Evolutionary conservation across 2,329 filamentous ascomycete genomes (phyloP).

Genomic region (Aspergillus costaricaensis): DNA sequence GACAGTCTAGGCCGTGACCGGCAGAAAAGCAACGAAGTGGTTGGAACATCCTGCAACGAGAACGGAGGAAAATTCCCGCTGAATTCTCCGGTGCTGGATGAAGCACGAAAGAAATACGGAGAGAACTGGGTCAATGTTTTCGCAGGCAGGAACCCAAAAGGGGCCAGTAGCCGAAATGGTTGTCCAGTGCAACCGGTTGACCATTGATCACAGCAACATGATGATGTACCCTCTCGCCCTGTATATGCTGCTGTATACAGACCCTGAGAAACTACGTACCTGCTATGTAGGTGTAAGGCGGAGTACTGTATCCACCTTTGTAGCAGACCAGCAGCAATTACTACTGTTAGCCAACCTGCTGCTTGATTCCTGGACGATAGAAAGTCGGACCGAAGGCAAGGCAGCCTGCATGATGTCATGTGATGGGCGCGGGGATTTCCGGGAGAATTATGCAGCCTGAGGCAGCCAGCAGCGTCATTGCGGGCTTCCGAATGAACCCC

Average conservation of each 20-base stretch:
- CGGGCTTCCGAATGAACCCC: slow-evolving; percentile 14
- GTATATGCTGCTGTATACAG: neutral
- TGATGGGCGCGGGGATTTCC: slow-evolving; percentile 28
- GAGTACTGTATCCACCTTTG: neutral
- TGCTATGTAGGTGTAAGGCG: neutral
- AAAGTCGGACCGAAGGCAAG: slow-evolving; percentile 5
- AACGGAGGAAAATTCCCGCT: slow-evolving; percentile 21
- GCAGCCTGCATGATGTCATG: slow-evolving; percentile 26
- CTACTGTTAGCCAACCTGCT: neutral
- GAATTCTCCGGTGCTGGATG: slow-evolving; percentile 22
- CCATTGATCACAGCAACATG: neutral
- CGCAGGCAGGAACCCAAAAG: neutral
- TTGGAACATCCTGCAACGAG: slow-evolving; percentile 17
- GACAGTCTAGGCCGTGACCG: slow-evolving; percentile 13
- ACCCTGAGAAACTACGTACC: neutral
- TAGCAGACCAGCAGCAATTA: neutral
- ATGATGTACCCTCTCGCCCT: neutral
- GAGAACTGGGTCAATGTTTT: slow-evolving; percentile 20
- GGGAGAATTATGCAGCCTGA: slow-evolving; percentile 22
- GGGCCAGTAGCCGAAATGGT: slow-evolving; percentile 6
- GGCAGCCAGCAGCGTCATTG: slow-evolving; percentile 23
- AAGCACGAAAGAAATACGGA: slow-evolving; percentile 33
- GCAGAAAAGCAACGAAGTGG: slow-evolving; percentile 19
- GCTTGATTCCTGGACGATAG: neutral
- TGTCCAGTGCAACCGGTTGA: neutral